These are phyloP conservation scores for Leishmania gerbilli DNA, from an alignment of 208 protist species.

Conservation along the genomic window DNA sequence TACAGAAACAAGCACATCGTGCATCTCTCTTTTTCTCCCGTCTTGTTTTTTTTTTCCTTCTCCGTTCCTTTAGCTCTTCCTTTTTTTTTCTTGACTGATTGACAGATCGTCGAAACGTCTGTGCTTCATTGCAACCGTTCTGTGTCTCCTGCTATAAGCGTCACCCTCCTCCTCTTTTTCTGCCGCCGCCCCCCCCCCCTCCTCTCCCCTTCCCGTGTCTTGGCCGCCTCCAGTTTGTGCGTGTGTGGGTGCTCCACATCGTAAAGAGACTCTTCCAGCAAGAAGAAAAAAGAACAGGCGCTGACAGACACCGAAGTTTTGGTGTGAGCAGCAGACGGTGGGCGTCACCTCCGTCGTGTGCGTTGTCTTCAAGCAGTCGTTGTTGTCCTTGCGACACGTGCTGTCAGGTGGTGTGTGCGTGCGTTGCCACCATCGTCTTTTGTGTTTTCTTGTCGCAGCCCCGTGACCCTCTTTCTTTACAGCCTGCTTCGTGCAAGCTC, in stretches of 20 bases:
- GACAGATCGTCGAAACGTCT: not conserved
- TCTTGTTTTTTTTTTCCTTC: not conserved
- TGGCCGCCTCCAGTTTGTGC: not conserved
- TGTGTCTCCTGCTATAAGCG: not conserved
- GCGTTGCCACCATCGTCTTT: not conserved
- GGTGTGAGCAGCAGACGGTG: not conserved
- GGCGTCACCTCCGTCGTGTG: not conserved
- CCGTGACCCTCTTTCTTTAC: not conserved
- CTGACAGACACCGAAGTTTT: not conserved
- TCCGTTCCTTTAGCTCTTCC: too few species aligned
- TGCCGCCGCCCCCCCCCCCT: not conserved
- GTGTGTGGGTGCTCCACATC: not conserved
- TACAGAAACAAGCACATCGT: not conserved
- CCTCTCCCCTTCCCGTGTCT: not conserved
- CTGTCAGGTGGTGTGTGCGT: not conserved
- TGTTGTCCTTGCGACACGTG: not conserved
- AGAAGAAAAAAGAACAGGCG: not conserved
- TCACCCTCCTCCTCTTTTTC: not conserved
- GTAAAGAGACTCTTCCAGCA: not conserved
- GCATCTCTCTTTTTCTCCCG: not conserved
- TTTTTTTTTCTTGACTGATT: not conserved
- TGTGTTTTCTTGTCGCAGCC: not conserved
- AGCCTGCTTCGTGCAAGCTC: not conserved
- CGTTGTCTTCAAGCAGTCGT: not conserved
- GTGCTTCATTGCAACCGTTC: not conserved